Evolutionary conservation across 2,329 filamentous ascomycete species (phyloP), one percentile per base, ranked within the genome.

Genomic region (Madurella mycetomatis): DNA sequence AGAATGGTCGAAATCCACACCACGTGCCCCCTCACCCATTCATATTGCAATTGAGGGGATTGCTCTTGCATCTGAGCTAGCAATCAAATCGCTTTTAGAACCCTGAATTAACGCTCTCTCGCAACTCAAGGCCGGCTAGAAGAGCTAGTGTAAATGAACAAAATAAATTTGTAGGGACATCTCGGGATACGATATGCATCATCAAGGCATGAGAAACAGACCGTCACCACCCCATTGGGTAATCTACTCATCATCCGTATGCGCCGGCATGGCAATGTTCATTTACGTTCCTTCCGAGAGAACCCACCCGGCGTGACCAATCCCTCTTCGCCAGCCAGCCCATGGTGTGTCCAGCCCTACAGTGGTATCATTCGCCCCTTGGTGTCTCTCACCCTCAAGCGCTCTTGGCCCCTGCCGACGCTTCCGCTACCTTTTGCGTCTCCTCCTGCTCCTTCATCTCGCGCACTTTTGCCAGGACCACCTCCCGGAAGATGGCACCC

Each of bases 381-480:
- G 25, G 39, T 40, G 4, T 50, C 40, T 46, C 52, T 49, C 47
- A 52, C 42, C 53, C 54, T 56, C 51, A 55, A 61, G 7, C 69
- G 73, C 58, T 81, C 77, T 77, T 72, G 17, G 77, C 75, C 61
- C 80, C 76, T 25, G 25, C 7, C 7, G 25, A 25, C 25, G 25
- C 7, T 64, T 85, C 76, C 71, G 83, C 76, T 73, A 88, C 69
- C 69, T 86, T 85, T 63, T 87, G 78, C 32, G 82, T 82, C 67
- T 92, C 85, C 68, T 95, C 87, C 65, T 92, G 82, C 63, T 90
- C 87, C 78, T 95, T 95, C 82, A 90, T 88, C 72, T 96, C 92
- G 56, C 87, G 83, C 44, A 96, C 90, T 76, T 96, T 97, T 61
- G 92, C 92, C 54, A 96, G 77, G 13, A 96, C 92, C 12, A 97